Evolutionary conservation across 108 stramenopile species (phyloP), one percentile per base, ranked within the genome.

Genomic region (Fistulifera pelliculosa): DNA sequence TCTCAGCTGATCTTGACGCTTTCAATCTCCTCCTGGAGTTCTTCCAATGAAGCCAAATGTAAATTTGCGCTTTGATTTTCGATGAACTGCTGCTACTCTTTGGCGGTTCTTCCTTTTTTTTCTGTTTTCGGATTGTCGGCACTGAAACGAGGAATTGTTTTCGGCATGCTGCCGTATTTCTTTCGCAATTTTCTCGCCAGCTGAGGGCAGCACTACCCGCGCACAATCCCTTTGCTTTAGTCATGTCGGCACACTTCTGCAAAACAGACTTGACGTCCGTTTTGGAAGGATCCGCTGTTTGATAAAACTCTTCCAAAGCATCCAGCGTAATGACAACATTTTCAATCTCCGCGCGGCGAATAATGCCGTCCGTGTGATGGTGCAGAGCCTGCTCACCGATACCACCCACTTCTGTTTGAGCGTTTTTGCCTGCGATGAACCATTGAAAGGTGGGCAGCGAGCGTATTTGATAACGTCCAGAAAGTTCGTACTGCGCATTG

Each of bases 401-500:
- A 15, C 94, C 94, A 40, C 73, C 74, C 64, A 90, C 86, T 55
- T 85, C 82, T 41, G 87, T 57, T n/a, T 77, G 56, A 10, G 38
- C 52, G 62, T 84, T 81, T 44, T 73, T 73, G 15, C 90, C 92
- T n/a, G 69, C 75, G 24, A 84, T 43, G 64, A 88, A 93, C 72
- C 85, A 91, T 40, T 79, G 72, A 67, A 96, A 96, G 14, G 95
- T 96, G 16, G 95, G 95, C 40, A 94, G 63, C 47, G 78, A 81
- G 26, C 87, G 74, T 28, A 96, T 80, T 25, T 74, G 79, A 43
- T 87, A 88, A 2, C 85, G 76, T 0, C 49, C 25, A 24, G 63
- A 56, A 13, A 88, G 55, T 61, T 88, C 84, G 54, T 84, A 69
- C 56, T 81, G 73, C 15, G 78, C 77, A 42, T 85, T 84, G 54